Percentiles rank a stretch among this genome's conserved stretches.
These are phyloP conservation scores for Claviceps humidiphila DNA, from an alignment of 2,329 filamentous ascomycete genomes.

Conservation along the genomic window DNA sequence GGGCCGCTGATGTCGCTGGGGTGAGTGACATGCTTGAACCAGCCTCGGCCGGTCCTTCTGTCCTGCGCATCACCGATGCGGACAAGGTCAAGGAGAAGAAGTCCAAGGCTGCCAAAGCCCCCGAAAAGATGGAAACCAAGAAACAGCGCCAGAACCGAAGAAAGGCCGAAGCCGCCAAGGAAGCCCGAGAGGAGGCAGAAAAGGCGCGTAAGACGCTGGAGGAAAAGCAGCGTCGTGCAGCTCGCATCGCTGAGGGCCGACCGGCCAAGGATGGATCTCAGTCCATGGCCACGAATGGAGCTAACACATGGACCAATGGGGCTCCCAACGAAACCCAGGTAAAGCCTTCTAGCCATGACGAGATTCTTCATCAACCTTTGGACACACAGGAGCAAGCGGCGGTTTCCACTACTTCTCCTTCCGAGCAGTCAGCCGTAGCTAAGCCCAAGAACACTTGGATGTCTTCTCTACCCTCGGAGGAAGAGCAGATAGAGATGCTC, in stretches of 20 bases:
- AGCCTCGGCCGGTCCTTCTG: slow-evolving; percentile 50
- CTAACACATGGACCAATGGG: slow-evolving; percentile 30
- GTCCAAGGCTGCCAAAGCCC: slow-evolving; percentile 46
- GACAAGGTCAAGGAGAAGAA: slow-evolving; percentile 50
- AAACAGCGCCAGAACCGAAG: slow-evolving; percentile 88
- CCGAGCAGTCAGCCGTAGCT: slow-evolving; percentile 20
- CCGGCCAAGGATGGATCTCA: slow-evolving; percentile 67
- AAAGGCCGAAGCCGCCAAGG: slow-evolving; percentile 74
- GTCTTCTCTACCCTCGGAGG: slow-evolving; percentile 42
- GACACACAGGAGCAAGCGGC: slow-evolving; percentile 40
- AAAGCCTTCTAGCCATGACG: slow-evolving; percentile 18
- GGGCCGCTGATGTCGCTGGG: slow-evolving; percentile 47
- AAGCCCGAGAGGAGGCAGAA: slow-evolving; percentile 63
- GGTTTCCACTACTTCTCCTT: slow-evolving; percentile 11
- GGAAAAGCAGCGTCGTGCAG: slow-evolving; percentile 72
- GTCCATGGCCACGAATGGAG: slow-evolving; percentile 34
- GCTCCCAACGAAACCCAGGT: slow-evolving; percentile 19
- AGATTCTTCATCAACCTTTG: slow-evolving; percentile 32
- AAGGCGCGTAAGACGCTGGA: slow-evolving; percentile 60
- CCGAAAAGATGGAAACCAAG: slow-evolving; percentile 68
- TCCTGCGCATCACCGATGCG: slow-evolving; percentile 64
- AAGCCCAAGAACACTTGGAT: slow-evolving; percentile 31
- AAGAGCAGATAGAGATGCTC: slow-evolving; percentile 48
- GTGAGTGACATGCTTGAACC: slow-evolving; percentile 89
- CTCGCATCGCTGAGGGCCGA: slow-evolving; percentile 70